Evolutionary conservation across 495 filamentous ascomycete species (phyloP).

Genomic region (Aspergillus cavernicola): DNA sequence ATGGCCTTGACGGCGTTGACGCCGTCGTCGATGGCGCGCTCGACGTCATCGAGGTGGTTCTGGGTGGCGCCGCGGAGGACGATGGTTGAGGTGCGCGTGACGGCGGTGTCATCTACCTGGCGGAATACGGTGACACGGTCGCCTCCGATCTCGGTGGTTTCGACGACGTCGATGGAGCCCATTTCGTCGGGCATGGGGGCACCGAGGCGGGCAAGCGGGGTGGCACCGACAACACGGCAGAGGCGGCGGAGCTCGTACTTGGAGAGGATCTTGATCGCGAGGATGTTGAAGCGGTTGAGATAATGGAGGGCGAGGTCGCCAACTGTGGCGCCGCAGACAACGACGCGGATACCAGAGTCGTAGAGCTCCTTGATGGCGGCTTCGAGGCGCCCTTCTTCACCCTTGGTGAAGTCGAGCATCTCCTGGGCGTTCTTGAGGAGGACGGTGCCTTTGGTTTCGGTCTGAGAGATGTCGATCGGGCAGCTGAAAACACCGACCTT

Average conservation of each 20-base stretch:
- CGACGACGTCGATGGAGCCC: constrained; percentile 90
- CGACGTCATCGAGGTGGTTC: constrained; percentile 96
- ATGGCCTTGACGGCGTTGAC: constrained; percentile 99
- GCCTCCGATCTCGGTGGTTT: constrained; percentile 97
- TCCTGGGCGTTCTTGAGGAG: constrained; percentile 95
- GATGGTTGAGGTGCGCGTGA: constrained; percentile 88
- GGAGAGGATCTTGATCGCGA: constrained; percentile 95
- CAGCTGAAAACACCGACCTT: constrained; percentile 97
- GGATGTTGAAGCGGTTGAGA: constrained; percentile 92
- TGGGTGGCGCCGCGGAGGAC: constrained; percentile 95
- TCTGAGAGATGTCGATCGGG: constrained; percentile 92
- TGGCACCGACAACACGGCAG: constrained; percentile 95
- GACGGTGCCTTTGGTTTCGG: constrained; percentile 99
- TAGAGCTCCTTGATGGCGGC: constrained; percentile 88
- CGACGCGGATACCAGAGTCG: constrained; percentile 87
- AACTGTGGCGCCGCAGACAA: constrained; percentile 85
- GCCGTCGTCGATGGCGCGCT: constrained; percentile 96
- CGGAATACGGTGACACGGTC: constrained; percentile 98
- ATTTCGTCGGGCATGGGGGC: constrained; percentile 99
- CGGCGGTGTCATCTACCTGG: constrained; percentile 88
- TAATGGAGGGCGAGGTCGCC: constrained; percentile 97
- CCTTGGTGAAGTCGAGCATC: constrained; percentile 97
- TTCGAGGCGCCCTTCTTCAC: constrained; percentile 91
- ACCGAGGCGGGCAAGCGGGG: constrained; percentile 88
- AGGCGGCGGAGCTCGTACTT: constrained; percentile 94